Percentiles rank a stretch among this genome's conserved stretches.
Conservation (phyloP, 148 eudicot species). For the Polygonum maritimum region DNA sequence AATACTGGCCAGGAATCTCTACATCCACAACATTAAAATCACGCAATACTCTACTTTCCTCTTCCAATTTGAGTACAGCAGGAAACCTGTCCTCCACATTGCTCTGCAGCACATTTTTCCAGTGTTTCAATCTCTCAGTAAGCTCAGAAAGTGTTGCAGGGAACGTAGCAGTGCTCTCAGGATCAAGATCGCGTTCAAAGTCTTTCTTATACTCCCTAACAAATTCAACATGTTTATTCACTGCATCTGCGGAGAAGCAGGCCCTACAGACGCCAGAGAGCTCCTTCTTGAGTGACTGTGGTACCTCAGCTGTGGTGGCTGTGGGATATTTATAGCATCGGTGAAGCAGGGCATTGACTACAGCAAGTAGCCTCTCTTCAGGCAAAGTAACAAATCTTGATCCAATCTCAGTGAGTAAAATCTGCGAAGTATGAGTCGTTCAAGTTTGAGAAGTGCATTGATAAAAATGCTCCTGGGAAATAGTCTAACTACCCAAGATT, state of each 20-base stretch:
- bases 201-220: slow-evolving; percentile 95
- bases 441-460: background rate
- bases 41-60: slow-evolving; percentile 92
- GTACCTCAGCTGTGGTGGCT: slow-evolving; percentile 97
- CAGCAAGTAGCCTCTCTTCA: slow-evolving; percentile 97
- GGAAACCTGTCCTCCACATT: slow-evolving; percentile 97
- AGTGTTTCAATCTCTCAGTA: slow-evolving; percentile 82
- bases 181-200: slow-evolving; percentile 97
- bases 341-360: slow-evolving; percentile 90
- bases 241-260: slow-evolving; percentile 97
- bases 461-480: background rate
- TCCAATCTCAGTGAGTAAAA: slow-evolving; percentile 89
- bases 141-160: slow-evolving; percentile 83
- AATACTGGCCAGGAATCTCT: slow-evolving; percentile 97
- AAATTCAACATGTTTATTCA: slow-evolving; percentile 93
- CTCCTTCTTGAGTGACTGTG: slow-evolving; percentile 95
- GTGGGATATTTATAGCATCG: slow-evolving; percentile 97
- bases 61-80: slow-evolving; percentile 91
- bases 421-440: slow-evolving; percentile 27
- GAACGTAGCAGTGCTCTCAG: slow-evolving; percentile 79
- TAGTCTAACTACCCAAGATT: background rate
- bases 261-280: slow-evolving; percentile 98
- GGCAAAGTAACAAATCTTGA: slow-evolving; percentile 97
- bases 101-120: slow-evolving; percentile 98
- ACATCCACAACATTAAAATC: slow-evolving; percentile 97